Evolutionary conservation across 2,329 filamentous ascomycete genomes (phyloP), one percentile per base, ranked within the genome.

Genomic region (Diplodia corticola): DNA sequence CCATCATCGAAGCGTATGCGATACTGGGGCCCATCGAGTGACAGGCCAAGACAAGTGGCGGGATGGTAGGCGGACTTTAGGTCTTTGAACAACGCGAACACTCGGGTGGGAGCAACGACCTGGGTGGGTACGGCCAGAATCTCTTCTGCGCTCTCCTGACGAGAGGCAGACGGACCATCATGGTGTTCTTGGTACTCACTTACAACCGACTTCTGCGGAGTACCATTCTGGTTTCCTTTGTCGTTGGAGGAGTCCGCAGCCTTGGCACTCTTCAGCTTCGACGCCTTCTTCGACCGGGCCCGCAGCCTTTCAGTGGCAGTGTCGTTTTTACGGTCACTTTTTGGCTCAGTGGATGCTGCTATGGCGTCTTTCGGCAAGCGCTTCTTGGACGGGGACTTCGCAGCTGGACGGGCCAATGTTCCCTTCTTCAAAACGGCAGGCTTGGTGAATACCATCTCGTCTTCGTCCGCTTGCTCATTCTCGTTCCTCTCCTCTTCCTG

Each of bases 1-100:
- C 76, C 79, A 67, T 84, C 82, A 68, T 84, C 82, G 61, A 80
- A 84, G n/a, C 78, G 77, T 26, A 84, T 71, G 15, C 77, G 73
- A 69, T 83, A 82, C 33, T 80, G 80, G 44, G 71, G 70, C 0
- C 75, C 71, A 12, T 76, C 73, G 2, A 78, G 73, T 22, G 81
- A 76, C 17, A 75, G 76, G 2, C 82, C 83, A 37, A 87, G 73
- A 70, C 83, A 88, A n/a, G 82, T 85, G 9, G 84, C 87, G 55
- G 87, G 85, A 71, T 86, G 88, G 72, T 84, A 89, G n/a, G 77
- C 80, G 63, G 81, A 81, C 55, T 79, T 82, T n/a, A 78, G 78
- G 22, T 83, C 82, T 69, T 82, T 86, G 81, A 86, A 89, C 30
- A 80, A 79, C 7, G 86, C 86, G 68, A 88, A 81, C 0, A 89